Base-by-base conservation (phyloP, 306 rosid genomes). In the Trichosanthes cucumerina region DNA sequence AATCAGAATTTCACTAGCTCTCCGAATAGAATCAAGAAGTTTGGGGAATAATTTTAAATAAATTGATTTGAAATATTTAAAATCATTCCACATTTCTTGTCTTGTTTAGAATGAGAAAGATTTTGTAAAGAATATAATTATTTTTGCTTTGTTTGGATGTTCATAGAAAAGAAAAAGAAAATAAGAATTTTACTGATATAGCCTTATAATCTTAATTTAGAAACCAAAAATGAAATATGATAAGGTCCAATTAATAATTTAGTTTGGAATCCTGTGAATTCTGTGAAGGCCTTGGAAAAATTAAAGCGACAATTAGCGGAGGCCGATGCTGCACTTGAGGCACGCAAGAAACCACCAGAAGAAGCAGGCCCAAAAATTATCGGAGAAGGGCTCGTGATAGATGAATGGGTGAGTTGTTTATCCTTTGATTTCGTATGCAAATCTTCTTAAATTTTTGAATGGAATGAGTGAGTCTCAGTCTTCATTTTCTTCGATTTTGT, bases 301-400 rank as follows among this genome's bases (percentile, higher is more conserved):
- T 81, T 93, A 88, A 93, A 89, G 82, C 85, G 90, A 50, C 96
- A 87, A 62, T 80, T 93, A 81, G 93, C 89, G 38, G 96, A 93
- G 3, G 96, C 96, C 18, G 96, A 93, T 82, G 92, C 93, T 62
- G 96, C 91, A 0, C 78, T 90, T 8, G 97, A 93, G 87, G 86
- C 91, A 8, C 96, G 90, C 49, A 90, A 87, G 88, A 89, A 92
- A 77, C 96, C 91, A 38, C 83, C 87, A 1, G 97, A 93, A 81
- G 96, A 89, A 60, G 47, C 91, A 7, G 96, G 96, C 72, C 89
- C 92, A 62, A 89, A 81, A 82, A 89, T 90, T 52, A 88, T 93
- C 12, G 96, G 97, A 71, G 96, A 93, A 82, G 97, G 97, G 71
- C 97, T 95, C 9, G 98, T 95, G 62, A 95, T 95, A 79, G 97